phyloP scores from a whole-genome alignment of 164 flowering plant genomes.

The Nymphaea thermarum region DNA sequence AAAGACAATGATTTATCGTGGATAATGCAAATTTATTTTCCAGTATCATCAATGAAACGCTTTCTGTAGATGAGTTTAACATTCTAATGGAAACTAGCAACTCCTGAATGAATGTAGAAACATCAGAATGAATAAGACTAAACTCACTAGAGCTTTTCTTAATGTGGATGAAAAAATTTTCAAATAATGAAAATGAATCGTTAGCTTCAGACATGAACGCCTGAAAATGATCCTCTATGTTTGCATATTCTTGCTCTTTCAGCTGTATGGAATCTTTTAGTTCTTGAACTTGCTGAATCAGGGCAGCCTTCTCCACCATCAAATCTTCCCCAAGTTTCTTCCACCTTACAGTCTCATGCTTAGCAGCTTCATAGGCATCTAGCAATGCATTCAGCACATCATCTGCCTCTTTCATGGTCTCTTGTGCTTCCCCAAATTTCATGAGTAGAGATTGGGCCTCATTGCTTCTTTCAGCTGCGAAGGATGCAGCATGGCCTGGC shows the following conservation, averaged over 20 bases:
- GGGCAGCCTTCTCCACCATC: conserved; percentile 34
- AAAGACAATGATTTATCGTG: conserved; percentile 30
- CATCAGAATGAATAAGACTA: not conserved
- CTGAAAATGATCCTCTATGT: conserved; percentile 22
- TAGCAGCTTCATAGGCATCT: conserved; percentile 44
- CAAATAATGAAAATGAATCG: conserved; percentile 32
- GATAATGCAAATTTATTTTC: conserved; percentile 29
- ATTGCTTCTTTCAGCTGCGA: conserved; percentile 19
- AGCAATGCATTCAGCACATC: conserved; percentile 47
- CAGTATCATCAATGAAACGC: conserved; percentile 24
- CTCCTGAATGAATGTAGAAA: conserved; percentile 12
- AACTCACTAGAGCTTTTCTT: not conserved
- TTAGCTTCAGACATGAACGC: conserved; percentile 20
- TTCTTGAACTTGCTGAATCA: conserved; percentile 44
- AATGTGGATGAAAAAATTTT: conserved; percentile 20
- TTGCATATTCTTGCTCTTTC: conserved; percentile 34
- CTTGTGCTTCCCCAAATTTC: conserved; percentile 54
- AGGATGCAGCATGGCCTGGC: conserved; percentile 8
- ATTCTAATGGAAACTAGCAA: conserved; percentile 16
- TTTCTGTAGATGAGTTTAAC: conserved; percentile 36
- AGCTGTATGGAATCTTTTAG: conserved; percentile 29
- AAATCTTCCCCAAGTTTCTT: conserved; percentile 38
- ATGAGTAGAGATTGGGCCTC: conserved; percentile 27
- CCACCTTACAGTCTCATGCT: conserved; percentile 32
- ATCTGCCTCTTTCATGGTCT: conserved; percentile 68